phyloP scores from a whole-genome alignment of 164 flowering plant genomes.

The Piper betle region DNA sequence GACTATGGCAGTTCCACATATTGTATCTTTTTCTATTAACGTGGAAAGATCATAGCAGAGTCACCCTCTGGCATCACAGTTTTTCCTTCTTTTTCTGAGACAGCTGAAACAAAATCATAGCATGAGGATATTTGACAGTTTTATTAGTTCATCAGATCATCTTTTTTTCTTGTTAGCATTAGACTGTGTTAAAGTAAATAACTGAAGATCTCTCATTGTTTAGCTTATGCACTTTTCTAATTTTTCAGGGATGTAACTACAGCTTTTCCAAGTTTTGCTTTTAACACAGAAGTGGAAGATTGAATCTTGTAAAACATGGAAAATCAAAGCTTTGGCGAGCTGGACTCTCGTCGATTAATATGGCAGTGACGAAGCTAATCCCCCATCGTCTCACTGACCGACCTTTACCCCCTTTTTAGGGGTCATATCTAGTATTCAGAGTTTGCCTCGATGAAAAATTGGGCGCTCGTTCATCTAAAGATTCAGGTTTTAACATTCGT shows the following conservation, averaged over 20 bases:
- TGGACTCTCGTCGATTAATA: no score
- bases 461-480: no score
- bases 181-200: neutral
- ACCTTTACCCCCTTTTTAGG: no score
- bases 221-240: neutral
- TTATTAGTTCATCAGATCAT: neutral
- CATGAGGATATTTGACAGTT: neutral
- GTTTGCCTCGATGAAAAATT: no score
- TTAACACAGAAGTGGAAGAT: slow-evolving; percentile 39
- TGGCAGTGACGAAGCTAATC: no score
- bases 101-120: neutral
- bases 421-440: no score
- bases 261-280: slow-evolving; percentile 50
- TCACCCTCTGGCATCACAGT: neutral
- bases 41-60: neutral
- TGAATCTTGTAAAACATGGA: slow-evolving; percentile 4
- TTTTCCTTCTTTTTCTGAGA: no score
- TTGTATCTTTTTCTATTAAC: no score
- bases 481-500: no score
- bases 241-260: slow-evolving; percentile 36
- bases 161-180: neutral
- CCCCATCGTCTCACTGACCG: no score
- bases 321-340: no score
- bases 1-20: neutral
- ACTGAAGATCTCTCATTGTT: neutral